These are phyloP conservation scores for Rhodocollybia butyracea DNA, from an alignment of 768 basidiomycete species.

Conservation along the genomic window DNA sequence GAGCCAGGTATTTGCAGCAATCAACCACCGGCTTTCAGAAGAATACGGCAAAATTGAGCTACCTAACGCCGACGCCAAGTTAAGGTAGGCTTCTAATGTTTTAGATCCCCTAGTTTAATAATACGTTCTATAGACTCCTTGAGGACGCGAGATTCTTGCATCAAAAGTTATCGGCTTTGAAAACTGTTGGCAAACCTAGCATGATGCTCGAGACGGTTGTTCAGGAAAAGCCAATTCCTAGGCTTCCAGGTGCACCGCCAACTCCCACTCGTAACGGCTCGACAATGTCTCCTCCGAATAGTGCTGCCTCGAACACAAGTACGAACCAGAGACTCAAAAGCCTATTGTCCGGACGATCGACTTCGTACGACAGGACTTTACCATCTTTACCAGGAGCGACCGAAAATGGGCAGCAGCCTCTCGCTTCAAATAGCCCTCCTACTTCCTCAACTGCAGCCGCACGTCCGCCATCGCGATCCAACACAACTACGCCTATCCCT, in stretches of 20 bases:
- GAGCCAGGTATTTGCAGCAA: constrained; percentile 91
- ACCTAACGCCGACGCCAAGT: constrained; percentile 80
- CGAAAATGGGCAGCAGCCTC: background rate
- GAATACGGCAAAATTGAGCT: constrained; percentile 83
- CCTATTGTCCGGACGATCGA: constrained; percentile 35
- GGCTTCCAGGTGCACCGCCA: constrained; percentile 14
- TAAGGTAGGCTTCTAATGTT: constrained; percentile 47
- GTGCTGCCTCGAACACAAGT: constrained; percentile 27
- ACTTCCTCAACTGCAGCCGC: background rate
- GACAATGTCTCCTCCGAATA: constrained; percentile 7
- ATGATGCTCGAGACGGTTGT: constrained; percentile 85
- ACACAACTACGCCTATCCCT: background rate
- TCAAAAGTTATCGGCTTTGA: constrained; percentile 70
- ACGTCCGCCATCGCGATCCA: background rate
- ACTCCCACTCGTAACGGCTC: constrained; percentile 2
- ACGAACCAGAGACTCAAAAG: constrained; percentile 50
- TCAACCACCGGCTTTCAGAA: constrained; percentile 86
- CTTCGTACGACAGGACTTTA: constrained; percentile 34
- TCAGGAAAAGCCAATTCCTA: constrained; percentile 67
- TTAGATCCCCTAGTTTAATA: background rate
- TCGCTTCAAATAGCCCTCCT: background rate
- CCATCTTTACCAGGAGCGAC: constrained; percentile 21
- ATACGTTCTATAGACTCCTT: constrained; percentile 52
- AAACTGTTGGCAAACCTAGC: constrained; percentile 68
- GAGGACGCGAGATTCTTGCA: constrained; percentile 77